These are phyloP conservation scores for Ophidiomyces ophidiicola DNA, from an alignment of 2,329 filamentous ascomycete genomes.

Conservation along the genomic window DNA sequence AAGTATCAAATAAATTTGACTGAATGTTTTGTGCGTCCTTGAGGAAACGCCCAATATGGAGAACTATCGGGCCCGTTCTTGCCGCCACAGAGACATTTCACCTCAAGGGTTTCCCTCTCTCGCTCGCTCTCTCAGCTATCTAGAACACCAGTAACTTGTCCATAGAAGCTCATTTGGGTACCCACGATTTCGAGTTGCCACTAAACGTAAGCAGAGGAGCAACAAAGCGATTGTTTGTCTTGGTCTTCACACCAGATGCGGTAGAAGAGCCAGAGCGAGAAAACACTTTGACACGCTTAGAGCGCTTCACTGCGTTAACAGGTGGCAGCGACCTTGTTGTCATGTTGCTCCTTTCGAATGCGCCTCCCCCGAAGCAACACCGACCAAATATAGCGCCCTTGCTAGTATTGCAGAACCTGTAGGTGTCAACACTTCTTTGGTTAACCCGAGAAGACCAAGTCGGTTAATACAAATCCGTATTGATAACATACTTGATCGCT, in stretches of 20 bases:
- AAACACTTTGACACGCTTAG: conserved; percentile 16
- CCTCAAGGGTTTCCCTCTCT: conserved; percentile 18
- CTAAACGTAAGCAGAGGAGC: not conserved
- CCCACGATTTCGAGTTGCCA: conserved; percentile 18
- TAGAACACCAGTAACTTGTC: not conserved
- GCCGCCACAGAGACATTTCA: conserved; percentile 4
- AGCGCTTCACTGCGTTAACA: conserved; percentile 11
- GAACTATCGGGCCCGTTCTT: conserved; percentile 6
- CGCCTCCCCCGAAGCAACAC: conserved; percentile 10
- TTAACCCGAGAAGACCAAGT: not conserved
- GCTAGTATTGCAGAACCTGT: conserved; percentile 21
- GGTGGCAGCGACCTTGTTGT: conserved; percentile 15
- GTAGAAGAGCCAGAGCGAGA: conserved; percentile 15
- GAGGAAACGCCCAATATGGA: conserved; percentile 10
- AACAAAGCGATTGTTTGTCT: conserved; percentile 13
- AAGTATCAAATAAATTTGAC: too few relatives aligned
- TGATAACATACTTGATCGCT: conserved; percentile 18
- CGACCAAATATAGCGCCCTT: conserved; percentile 17
- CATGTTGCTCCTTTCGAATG: conserved; percentile 19
- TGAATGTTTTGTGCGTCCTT: conserved; percentile 11
- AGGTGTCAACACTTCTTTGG: not conserved
- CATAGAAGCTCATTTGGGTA: conserved; percentile 15
- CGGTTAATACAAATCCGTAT: not conserved
- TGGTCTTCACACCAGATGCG: conserved; percentile 17
- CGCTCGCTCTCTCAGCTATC: not conserved